Conservation (phyloP, 2,329 filamentous ascomycete species). For the Aschersonia sp. region DNA sequence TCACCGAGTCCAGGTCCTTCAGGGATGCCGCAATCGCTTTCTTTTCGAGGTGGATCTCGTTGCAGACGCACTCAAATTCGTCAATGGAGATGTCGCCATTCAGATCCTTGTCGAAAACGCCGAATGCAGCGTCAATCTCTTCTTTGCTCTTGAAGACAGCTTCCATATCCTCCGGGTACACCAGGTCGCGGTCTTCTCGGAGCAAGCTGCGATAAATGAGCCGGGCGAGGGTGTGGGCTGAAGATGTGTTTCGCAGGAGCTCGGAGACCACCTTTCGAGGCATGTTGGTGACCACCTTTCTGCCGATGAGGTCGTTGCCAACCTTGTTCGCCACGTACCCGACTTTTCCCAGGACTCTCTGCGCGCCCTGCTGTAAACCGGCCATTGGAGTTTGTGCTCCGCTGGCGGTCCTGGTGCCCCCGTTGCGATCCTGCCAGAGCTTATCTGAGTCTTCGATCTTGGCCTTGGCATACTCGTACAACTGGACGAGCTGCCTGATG, state of each 20-base stretch:
- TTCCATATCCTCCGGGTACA: constrained; percentile 64
- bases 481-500: constrained; percentile 43
- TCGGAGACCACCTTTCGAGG: constrained; percentile 74
- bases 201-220: constrained; percentile 80
- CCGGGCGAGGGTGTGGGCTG: constrained; percentile 72
- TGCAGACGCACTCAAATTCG: constrained; percentile 82
- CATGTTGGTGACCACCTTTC: constrained; percentile 54
- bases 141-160: constrained; percentile 68
- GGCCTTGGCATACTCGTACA: constrained; percentile 62
- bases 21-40: constrained; percentile 91
- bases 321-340: constrained; percentile 75
- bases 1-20: constrained; percentile 89
- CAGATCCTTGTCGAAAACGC: constrained; percentile 90
- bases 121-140: constrained; percentile 77
- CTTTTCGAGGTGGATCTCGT: constrained; percentile 86
- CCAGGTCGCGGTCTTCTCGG: constrained; percentile 58
- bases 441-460: constrained; percentile 41
- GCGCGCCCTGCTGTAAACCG: constrained; percentile 59
- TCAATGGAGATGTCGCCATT: constrained; percentile 96
- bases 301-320: constrained; percentile 83
- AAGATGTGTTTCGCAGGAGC: constrained; percentile 54
- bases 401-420: constrained; percentile 23
- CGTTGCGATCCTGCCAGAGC: constrained; percentile 28
- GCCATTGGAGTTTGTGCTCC: constrained; percentile 62
- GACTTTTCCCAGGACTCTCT: constrained; percentile 62